phyloP scores from a whole-genome alignment of 768 basidiomycete species.

The Termitomyces sp. region DNA sequence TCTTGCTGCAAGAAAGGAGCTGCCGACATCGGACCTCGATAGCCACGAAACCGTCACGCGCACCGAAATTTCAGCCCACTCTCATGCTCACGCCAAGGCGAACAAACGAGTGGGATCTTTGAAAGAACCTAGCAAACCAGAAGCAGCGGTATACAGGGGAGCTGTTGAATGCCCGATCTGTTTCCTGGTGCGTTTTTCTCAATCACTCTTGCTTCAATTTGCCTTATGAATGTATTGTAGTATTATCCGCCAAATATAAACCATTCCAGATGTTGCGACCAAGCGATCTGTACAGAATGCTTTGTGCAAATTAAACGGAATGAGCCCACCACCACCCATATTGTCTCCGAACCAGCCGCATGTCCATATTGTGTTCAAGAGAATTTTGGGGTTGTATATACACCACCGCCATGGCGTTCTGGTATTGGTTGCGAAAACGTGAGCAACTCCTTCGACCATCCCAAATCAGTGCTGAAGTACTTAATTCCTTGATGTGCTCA shows the following conservation, averaged over 20 bases:
- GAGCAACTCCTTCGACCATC: constrained; percentile 34
- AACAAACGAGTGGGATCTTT: constrained; percentile 49
- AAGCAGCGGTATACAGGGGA: constrained; percentile 77
- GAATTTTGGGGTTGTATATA: constrained; percentile 93
- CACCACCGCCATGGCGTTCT: constrained; percentile 72
- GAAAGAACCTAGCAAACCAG: constrained; percentile 69
- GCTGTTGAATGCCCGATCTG: constrained; percentile 97
- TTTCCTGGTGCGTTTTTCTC: constrained; percentile 69
- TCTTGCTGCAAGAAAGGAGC: constrained; percentile 71
- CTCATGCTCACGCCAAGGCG: constrained; percentile 29
- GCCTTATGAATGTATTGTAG: constrained; percentile 35
- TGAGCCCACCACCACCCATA: constrained; percentile 91
- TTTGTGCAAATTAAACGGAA: constrained; percentile 98
- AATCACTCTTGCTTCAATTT: constrained; percentile 23
- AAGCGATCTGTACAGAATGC: constrained; percentile 98
- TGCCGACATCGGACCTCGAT: constrained; percentile 42
- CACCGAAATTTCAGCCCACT: constrained; percentile 33
- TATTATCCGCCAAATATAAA: constrained; percentile 98
- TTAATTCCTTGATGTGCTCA: background rate
- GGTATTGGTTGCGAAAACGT: constrained; percentile 73
- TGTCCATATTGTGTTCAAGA: constrained; percentile 98
- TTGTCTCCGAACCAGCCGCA: constrained; percentile 93
- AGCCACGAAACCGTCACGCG: constrained; percentile 40
- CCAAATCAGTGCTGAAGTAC: background rate
- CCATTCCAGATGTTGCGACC: constrained; percentile 95